Base-by-base conservation (phyloP, 768 basidiomycete genomes). In the Suillus plorans region DNA sequence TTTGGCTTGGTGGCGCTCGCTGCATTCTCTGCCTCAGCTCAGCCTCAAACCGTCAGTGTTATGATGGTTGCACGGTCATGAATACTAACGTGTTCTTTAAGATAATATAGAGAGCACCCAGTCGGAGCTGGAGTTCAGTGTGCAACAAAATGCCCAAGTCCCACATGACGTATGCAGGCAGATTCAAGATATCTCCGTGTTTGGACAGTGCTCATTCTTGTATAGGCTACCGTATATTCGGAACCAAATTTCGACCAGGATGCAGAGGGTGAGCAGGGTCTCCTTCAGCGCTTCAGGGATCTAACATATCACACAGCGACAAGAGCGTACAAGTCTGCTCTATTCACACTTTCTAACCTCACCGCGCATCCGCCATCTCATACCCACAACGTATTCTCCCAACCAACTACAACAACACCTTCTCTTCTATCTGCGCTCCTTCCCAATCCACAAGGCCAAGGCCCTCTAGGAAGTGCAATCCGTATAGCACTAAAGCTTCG, bases 261-360 rank as follows among this genome's bases (percentile, higher is more conserved):
- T 59, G 79, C 80, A 25, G 87, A 89, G 81, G 87, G 87, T 87
- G 62, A 47, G 69, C 59, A 57, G 16, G 3, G 9, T 49, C 34
- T 60, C 63, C 47, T 2, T 31, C 61, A 52, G 39, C 41, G 28
- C 14, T 55, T 37, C 41, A 39, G 13, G 60, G 25, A 60, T 60
- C 28, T 28, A 47, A 68, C 68, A 18, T 42, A 41, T 37, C 37
- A 10, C 52, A 37, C 66, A 92, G 92, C 91, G 65, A 75, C 84
- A 16, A 84, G 87, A 66, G 92, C 91, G 13, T 93, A 92, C 78
- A 89, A 84, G 72, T 86, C 90, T 74, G 92, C 92, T 13, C 74
- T 91, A 64, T 73, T 84, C 9, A 91, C 90, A 4, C 80, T 94
- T 22, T 78, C 86, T 3, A 82, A 86, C 36, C 77, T 94, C 61